phyloP scores from a whole-genome alignment of 192 early-diverging fungal species.

The Backusella luteola region DNA sequence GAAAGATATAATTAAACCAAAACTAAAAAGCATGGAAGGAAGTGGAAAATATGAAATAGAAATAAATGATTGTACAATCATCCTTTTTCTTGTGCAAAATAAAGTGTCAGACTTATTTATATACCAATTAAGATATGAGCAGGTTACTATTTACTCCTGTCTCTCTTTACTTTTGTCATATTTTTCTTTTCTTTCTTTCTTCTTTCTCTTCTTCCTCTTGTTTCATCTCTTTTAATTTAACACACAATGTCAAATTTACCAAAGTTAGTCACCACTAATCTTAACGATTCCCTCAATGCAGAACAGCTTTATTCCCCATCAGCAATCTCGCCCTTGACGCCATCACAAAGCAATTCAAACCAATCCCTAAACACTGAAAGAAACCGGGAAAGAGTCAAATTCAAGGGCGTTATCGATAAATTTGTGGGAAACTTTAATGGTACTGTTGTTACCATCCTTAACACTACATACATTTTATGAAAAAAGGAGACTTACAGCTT shows the following conservation, averaged over 20 bases:
- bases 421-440: conserved; percentile 43
- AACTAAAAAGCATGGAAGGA: background rate
- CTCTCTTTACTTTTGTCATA: background rate
- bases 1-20: background rate
- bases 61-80: background rate
- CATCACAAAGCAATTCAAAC: background rate
- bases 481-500: background rate
- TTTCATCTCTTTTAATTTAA: background rate
- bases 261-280: conserved; percentile 13
- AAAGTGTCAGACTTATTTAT: background rate
- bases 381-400: conserved; percentile 11
- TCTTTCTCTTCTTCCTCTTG: background rate
- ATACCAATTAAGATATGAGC: conserved; percentile 6
- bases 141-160: background rate
- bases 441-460: background rate
- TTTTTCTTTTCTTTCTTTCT: background rate
- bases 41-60: background rate
- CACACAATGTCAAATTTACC: conserved; percentile 3
- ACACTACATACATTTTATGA: background rate
- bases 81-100: background rate
- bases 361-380: background rate
- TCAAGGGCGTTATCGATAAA: conserved; percentile 50
- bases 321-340: background rate
- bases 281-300: background rate
- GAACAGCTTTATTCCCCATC: background rate